phyloP scores from a whole-genome alignment of 2,329 filamentous ascomycete species.

The Calonectria montana region DNA sequence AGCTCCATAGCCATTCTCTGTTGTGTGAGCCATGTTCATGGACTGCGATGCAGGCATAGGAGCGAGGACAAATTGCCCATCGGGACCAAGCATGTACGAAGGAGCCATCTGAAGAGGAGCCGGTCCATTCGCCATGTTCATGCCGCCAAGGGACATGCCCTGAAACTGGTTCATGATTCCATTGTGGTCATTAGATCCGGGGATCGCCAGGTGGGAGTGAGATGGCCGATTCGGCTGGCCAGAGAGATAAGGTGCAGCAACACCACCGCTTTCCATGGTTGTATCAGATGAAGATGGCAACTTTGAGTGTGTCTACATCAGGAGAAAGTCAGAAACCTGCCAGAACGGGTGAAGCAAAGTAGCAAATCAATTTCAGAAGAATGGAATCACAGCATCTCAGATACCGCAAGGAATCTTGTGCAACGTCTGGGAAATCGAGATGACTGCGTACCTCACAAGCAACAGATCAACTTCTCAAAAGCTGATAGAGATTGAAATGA shows the following conservation, averaged over 20 bases:
- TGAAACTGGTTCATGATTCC: conserved; percentile 50
- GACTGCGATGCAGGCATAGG: conserved; percentile 49
- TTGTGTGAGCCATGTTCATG: conserved; percentile 49
- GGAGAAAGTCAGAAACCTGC: conserved; percentile 4
- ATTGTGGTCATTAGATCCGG: conserved; percentile 45
- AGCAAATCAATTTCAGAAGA: no score
- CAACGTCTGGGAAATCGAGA: background rate
- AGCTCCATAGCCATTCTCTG: conserved; percentile 48
- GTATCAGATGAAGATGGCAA: conserved; percentile 48
- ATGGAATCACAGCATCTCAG: background rate
- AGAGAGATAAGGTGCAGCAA: conserved; percentile 47
- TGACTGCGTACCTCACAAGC: conserved; percentile 44
- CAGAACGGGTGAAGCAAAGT: background rate
- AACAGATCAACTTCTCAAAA: conserved; percentile 46
- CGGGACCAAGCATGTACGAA: conserved; percentile 52
- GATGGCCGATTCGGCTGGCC: conserved; percentile 44
- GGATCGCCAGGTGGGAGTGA: conserved; percentile 45
- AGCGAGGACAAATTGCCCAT: conserved; percentile 53
- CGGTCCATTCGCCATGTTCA: conserved; percentile 47
- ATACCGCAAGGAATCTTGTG: background rate
- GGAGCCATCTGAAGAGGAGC: conserved; percentile 49
- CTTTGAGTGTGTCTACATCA: conserved; percentile 42
- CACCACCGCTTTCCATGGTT: conserved; percentile 51
- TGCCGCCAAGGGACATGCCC: conserved; percentile 51
- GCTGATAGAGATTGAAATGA: conserved; percentile 47